Evolutionary conservation across 140 eudicot genomes (phyloP), one percentile per base, ranked within the genome.

Genomic region (Artemisia princeps): DNA sequence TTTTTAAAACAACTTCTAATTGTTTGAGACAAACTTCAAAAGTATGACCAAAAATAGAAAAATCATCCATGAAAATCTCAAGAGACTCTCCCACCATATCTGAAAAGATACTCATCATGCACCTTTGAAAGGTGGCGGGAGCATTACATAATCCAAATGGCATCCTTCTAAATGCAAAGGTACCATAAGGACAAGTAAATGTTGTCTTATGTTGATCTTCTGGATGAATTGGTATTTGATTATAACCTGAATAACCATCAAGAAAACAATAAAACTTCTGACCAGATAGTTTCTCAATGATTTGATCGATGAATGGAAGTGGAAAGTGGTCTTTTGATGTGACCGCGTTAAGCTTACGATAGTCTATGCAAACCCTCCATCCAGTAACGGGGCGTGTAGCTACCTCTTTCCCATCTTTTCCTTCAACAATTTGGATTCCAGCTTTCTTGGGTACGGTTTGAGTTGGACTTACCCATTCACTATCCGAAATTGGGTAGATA

Each of bases 201-300:
- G 55, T 10, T 0, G 55, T 49, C 1, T 49, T 49, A 0, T 1
- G 6, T 49, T 49, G 55, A 13, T 49, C 55, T 0, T 49, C 14
- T 0, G 55, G 55, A 13, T 49, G 55, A 0, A 49, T 49, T 2
- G 55, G 17, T 49, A 49, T 49, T 33, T 33, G 42, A 33, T 33
- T 33, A 33, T 33, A 33, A 33, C 42, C 9, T 5, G 55, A 59
- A 59, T 55, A 55, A 0, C 61, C 61, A 55, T 55, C 33, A 0
- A 55, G n/a, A 55, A 55, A 55, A 20, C n/a, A 55, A 19, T 20
- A 55, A 55, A 55, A 19, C 2, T 20, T 55, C 61, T 55, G 61
- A 7, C 61, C 1, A 0, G 33, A 5, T 1, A 20, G 11, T 55
- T 55, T 55, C n/a, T 55, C 11, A 1, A 55, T 17, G 61, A 55